Percentiles rank a stretch among this genome's conserved stretches.
Evolutionary conservation across 495 filamentous ascomycete species (phyloP).

Genomic region (Penicillium alfredii): DNA sequence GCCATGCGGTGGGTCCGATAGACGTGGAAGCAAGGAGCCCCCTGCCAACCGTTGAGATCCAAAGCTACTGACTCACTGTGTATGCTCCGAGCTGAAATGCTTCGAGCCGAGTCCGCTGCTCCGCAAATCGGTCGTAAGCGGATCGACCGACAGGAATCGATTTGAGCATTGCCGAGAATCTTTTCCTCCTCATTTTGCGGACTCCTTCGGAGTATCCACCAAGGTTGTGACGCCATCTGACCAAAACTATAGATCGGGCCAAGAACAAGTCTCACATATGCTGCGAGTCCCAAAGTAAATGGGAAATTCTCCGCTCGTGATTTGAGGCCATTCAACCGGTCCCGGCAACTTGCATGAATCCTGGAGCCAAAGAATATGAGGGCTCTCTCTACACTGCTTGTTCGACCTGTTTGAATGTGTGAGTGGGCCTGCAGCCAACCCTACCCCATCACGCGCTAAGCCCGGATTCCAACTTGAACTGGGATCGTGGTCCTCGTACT

Average conservation of each 20-base stretch:
- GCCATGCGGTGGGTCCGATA: too few species aligned
- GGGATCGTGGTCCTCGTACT: slow-evolving; percentile 11
- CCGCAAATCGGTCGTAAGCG: too few species aligned
- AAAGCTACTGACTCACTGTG: slow-evolving; percentile 1
- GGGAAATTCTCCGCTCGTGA: slow-evolving; percentile 3
- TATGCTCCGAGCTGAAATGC: slow-evolving; percentile 4
- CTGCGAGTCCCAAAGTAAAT: too few species aligned
- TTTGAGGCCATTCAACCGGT: slow-evolving; percentile 5
- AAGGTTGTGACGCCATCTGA: too few species aligned
- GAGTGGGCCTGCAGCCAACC: slow-evolving; percentile 19
- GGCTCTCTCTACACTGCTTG: too few species aligned
- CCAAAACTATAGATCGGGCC: too few species aligned
- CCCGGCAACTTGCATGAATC: slow-evolving; percentile 6
- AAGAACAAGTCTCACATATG: too few species aligned
- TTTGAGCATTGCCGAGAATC: too few species aligned
- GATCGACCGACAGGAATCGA: too few species aligned
- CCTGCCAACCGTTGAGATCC: slow-evolving; percentile 10
- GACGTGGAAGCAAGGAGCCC: slow-evolving; percentile 7
- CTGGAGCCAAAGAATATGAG: too few species aligned
- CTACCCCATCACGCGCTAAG: slow-evolving; percentile 21
- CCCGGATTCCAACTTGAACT: slow-evolving; percentile 18
- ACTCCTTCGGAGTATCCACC: too few species aligned
- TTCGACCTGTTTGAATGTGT: slow-evolving; percentile 10
- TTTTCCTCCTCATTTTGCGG: too few species aligned
- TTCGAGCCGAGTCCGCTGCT: neutral